Conservation (phyloP, 2,329 filamentous ascomycete species). For the Venturia pyrina region DNA sequence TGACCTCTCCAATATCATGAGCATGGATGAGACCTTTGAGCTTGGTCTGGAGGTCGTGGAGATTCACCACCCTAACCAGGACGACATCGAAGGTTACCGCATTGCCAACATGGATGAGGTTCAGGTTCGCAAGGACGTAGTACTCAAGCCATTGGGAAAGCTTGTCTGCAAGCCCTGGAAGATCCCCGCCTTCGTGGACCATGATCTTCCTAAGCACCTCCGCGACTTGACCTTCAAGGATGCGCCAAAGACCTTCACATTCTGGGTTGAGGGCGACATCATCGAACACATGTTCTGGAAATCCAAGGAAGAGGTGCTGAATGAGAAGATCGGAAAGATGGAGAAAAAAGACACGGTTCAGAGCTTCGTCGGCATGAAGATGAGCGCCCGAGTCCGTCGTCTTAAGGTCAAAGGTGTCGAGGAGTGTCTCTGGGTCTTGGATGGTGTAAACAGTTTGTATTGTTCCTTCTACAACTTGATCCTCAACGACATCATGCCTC, state of each 20-base stretch:
- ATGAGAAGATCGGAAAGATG: background rate
- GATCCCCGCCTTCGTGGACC: constrained; percentile 29
- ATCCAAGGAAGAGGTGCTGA: background rate
- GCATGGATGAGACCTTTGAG: constrained; percentile 15
- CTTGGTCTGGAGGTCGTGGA: constrained; percentile 31
- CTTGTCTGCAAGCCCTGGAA: constrained; percentile 42
- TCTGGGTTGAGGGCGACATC: constrained; percentile 59
- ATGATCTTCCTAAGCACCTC: constrained; percentile 25
- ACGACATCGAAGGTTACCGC: constrained; percentile 39
- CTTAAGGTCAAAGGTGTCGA: constrained; percentile 17
- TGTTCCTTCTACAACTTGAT: constrained; percentile 12
- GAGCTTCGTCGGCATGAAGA: constrained; percentile 44
- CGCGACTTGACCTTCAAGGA: constrained; percentile 15
- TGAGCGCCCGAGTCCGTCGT: constrained; percentile 22
- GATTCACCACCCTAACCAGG: constrained; percentile 37
- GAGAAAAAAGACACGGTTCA: background rate
- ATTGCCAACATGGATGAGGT: constrained; percentile 22
- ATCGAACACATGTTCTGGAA: background rate
- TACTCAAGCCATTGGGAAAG: constrained; percentile 43
- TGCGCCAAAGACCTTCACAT: constrained; percentile 23
- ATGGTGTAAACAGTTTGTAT: constrained; percentile 1
- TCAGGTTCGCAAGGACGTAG: constrained; percentile 23
- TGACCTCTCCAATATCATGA: constrained; percentile 16
- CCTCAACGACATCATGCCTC: constrained; percentile 6
- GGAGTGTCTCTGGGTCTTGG: constrained; percentile 18